Evolutionary conservation across 1,284 basidiomycete species (phyloP).

Genomic region (Moesziomyces sp.): DNA sequence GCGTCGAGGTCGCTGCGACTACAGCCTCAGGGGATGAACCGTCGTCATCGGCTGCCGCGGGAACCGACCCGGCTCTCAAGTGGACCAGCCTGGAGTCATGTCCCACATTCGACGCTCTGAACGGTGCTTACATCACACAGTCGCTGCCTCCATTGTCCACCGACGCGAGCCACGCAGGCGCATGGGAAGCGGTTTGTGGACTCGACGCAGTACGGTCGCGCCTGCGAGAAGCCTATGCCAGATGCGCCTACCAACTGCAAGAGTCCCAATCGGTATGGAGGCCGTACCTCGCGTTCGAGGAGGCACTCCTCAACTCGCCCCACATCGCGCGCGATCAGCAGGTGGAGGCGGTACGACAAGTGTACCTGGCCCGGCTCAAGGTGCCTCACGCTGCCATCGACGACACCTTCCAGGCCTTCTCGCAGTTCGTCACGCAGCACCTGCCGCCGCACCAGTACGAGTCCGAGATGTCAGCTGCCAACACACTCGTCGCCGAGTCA

Average conservation of each 20-base stretch:
- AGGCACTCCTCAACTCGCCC: conserved; percentile 12
- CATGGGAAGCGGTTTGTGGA: conserved; percentile 15
- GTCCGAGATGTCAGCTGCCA: conserved; percentile 51
- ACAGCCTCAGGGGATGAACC: neutral
- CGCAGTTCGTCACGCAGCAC: conserved; percentile 53
- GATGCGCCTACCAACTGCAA: conserved; percentile 36
- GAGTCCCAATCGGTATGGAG: conserved; percentile 55
- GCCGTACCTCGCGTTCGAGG: conserved; percentile 55
- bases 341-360: conserved; percentile 44
- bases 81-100: conserved; percentile 40
- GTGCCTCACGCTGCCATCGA: conserved; percentile 52
- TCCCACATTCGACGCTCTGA: conserved; percentile 16
- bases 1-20: conserved; percentile 4
- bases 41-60: neutral
- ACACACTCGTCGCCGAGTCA: conserved; percentile 37
- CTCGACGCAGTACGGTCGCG: conserved; percentile 26
- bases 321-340: conserved; percentile 22
- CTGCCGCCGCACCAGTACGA: conserved; percentile 59
- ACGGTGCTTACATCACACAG: conserved; percentile 11
- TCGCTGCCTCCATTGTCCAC: conserved; percentile 16
- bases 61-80: conserved; percentile 19
- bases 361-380: conserved; percentile 52
- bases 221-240: conserved; percentile 43
- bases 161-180: neutral
- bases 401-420: conserved; percentile 54